Base-by-base conservation (phyloP, 2,329 filamentous ascomycete genomes). In the Aureobasidium zeae region DNA sequence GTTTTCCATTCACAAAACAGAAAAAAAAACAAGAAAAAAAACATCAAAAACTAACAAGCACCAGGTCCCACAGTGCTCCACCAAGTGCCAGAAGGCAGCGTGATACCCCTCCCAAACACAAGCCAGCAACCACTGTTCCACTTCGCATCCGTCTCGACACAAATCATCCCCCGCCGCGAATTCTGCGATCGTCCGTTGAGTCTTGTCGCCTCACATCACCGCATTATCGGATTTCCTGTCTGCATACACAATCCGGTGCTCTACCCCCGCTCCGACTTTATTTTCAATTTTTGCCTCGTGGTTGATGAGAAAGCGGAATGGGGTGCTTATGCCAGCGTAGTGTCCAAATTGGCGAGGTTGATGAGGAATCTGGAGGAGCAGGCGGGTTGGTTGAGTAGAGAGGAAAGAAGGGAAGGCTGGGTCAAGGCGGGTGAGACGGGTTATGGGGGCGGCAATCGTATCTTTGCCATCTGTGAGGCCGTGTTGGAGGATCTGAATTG, bases 231-330 rank as follows among this genome's bases (percentile, higher is more conserved):
- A 12, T 86, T 87, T 55, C 91, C 91, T 0, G 82, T 96, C 42
- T 89, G 86, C 59, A 86, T 96, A 58, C 78, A 82, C 39, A 76
- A 86, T 52, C 53, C 60, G 9, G 47, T 80, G 29, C 77, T 87
- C 51, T 74, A 79, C 44, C 78, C 83, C 57, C 81, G 91, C 47
- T 94, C 94, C 64, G 86, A 94, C 63, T 96, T 95, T 70, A 94
- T 95, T 59, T 98, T 96, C 76, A 96, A 96, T 63, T 94, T 96
- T 59, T 87, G 86, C 47, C 71, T 96, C 32, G 82, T 94, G 20
- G 71, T 94, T 37, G 76, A 83, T 38, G 74, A 79, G 45, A 69
- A 74, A 24, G 69, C 73, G 11, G 60, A 60, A 3, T 84, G 93
- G 61, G 86, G 88, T 24, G 45, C 50, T 24, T 61, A 57, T 54